Base-by-base conservation (phyloP, 441 rosid species). In the Gossypium gossypioides region DNA sequence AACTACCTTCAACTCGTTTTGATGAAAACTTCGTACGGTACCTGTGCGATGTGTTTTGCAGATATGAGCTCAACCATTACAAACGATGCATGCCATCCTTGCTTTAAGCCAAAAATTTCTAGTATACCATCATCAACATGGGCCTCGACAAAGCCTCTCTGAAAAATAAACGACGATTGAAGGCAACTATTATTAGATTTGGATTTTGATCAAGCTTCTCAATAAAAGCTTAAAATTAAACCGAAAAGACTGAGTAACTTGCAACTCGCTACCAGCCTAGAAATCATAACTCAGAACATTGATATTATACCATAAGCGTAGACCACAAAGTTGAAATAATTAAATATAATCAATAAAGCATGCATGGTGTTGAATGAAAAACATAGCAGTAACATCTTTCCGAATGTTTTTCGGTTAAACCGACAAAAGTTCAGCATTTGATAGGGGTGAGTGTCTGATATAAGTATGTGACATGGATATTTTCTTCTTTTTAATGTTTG, bases 61-160 rank as follows among this genome's bases (percentile, higher is more conserved):
- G 97, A 86, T 72, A 95, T 95, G 80, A 95, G 97, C 76, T 95
- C 99, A 72, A 91, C 98, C 99, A 95, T 92, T 18, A 95, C 98
- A 48, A 95, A 91, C 0, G 98, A 95, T 46, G 99, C 98, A 82
- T 95, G 99, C 98, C 99, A 95, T 72, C 90, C 98, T 80, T 95
- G 99, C 85, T 95, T 95, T 72, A 92, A 77, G 24, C 98, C 98
- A 78, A 92, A 95, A 66, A 95, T 91, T 83, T 95, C 98, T 32
- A 95, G 84, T 29, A 95, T 87, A 55, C 99, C 98, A 80, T 95
- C 99, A 78, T 89, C 97, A 12, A 83, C 88, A 74, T 88, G 91
- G 13, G 99, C 97, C 82, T 91, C 91, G 32, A 95, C 96, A 80
- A 95, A 92, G 32, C 97, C 98, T 78, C 81, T 91, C 99, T 92